Base-by-base conservation (phyloP, 768 basidiomycete species). In the Vararia minispora region DNA sequence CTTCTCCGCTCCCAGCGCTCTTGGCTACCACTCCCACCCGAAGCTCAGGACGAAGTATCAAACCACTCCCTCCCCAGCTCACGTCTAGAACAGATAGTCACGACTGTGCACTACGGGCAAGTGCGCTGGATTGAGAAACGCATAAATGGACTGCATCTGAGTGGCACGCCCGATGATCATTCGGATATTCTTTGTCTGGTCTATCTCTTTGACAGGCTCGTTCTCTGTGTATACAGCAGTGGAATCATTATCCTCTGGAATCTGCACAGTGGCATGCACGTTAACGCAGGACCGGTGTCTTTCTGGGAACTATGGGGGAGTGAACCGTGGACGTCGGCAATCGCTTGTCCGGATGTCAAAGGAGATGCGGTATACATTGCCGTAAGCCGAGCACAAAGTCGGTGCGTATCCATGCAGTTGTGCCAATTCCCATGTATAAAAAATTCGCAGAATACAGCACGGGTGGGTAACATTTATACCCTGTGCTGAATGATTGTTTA, bases 301-400 rank as follows among this genome's bases (percentile, higher is more conserved):
- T 37, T 6, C 27, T 39, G 38, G 38, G 29, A 31, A 10, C 38
- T 39, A 14, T 39, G 38, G 38, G 38, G 38, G 11, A 28, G 28
- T 14, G 38, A 39, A 16, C 29, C 38, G 3, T 39, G 38, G 38
- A 39, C 38, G 14, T 39, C 38, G 9, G 38, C 38, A 5, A 16
- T 32, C 20, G 30, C 38, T 4, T n/a, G 17, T 7, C 7, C 16
- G 13, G 38, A 39, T 32, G 21, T 13, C 22, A 12, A 12, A 12
- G 17, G 32, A 8, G 30, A 32, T 14, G 23, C 21, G 11, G 10
- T 32, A 11, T 31, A 31, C 14, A 22, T 39, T 16, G 29, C 38
- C 3, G 21, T 39, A n/a, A 39, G 29, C 4, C 12, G 38, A 12
- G 27, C 38, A 5, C 38, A 39, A 30, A 39, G 32, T 31, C 21